A percentile compares a stretch with the other conserved stretches of the same genome.
Evolutionary conservation across 495 filamentous ascomycete species (phyloP).

Genomic region (Lepidopterella palustris): DNA sequence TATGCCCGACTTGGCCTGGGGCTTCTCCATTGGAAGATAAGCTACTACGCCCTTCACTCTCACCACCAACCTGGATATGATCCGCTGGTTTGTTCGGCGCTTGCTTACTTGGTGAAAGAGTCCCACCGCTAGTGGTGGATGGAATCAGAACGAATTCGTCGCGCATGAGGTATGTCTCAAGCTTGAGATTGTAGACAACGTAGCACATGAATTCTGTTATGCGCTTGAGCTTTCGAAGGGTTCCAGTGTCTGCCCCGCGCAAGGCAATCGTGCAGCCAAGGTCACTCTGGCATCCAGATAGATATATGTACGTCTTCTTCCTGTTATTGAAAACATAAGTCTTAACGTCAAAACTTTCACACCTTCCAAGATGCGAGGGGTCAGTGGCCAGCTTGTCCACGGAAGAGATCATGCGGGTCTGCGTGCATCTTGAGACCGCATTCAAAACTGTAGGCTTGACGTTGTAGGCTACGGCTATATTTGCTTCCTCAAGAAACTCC

Average conservation of each 20-base stretch:
- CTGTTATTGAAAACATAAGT: slow-evolving; percentile 77
- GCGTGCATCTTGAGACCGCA: slow-evolving; percentile 84
- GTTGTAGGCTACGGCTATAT: slow-evolving; percentile 89
- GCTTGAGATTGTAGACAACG: slow-evolving; percentile 93
- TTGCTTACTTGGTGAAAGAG: slow-evolving; percentile 12
- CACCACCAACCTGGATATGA: not conserved
- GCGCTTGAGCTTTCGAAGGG: slow-evolving; percentile 73
- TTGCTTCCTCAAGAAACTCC: slow-evolving; percentile 76
- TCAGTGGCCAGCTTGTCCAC: slow-evolving; percentile 87
- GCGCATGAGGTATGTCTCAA: slow-evolving; percentile 92
- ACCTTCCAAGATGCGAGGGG: slow-evolving; percentile 69
- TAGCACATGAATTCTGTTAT: slow-evolving; percentile 99
- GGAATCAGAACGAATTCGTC: slow-evolving; percentile 92
- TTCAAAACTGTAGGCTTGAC: slow-evolving; percentile 94
- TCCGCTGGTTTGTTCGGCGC: slow-evolving; percentile 5
- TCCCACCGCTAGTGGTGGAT: slow-evolving; percentile 45
- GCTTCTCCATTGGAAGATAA: not conserved
- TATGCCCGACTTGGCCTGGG: not conserved
- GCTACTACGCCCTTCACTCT: not conserved
- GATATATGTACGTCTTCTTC: slow-evolving; percentile 92
- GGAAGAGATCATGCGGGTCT: slow-evolving; percentile 87
- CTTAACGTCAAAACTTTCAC: slow-evolving; percentile 86
- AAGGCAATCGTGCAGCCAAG: slow-evolving; percentile 95
- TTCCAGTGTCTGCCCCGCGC: slow-evolving; percentile 65
- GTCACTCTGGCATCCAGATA: slow-evolving; percentile 87